Evolutionary conservation across 2,329 filamentous ascomycete species (phyloP).

Genomic region (Ceratocystis papillata): DNA sequence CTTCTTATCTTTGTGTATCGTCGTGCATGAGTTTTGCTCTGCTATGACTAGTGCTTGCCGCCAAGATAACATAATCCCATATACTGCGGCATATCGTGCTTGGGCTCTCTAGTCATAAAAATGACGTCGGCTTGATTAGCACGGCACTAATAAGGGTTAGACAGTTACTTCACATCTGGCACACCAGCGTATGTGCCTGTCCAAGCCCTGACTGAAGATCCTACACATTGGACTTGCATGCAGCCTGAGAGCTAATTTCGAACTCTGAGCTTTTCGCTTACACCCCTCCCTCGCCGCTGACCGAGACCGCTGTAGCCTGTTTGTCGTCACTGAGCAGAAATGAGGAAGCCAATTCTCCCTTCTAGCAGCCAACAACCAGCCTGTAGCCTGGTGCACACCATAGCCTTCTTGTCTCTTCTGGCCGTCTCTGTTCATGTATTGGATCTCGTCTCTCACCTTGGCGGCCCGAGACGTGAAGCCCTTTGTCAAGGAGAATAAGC

Average conservation of each 20-base stretch:
- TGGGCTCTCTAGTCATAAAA: background rate
- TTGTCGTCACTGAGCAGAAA: too few species aligned
- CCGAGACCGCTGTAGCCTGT: too few species aligned
- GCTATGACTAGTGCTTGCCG: background rate
- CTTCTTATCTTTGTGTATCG: constrained; percentile 7
- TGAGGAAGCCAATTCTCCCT: too few species aligned
- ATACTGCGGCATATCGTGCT: background rate
- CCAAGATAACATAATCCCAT: background rate
- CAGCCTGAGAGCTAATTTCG: background rate
- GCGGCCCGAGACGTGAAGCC: background rate
- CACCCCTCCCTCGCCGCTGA: too few species aligned
- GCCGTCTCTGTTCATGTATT: too few species aligned
- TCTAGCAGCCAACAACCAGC: too few species aligned
- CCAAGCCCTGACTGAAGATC: background rate
- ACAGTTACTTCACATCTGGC: background rate
- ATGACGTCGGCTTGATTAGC: background rate
- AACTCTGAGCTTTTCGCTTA: background rate
- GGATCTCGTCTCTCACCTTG: background rate
- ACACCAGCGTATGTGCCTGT: background rate
- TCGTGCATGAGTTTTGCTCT: background rate
- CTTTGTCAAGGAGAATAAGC: background rate
- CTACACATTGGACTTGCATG: background rate
- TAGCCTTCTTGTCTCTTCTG: too few species aligned
- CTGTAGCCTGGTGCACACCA: too few species aligned
- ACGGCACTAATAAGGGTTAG: background rate